Conservation (phyloP, 2,329 filamentous ascomycete species). For the Epichloe uncinata region DNA sequence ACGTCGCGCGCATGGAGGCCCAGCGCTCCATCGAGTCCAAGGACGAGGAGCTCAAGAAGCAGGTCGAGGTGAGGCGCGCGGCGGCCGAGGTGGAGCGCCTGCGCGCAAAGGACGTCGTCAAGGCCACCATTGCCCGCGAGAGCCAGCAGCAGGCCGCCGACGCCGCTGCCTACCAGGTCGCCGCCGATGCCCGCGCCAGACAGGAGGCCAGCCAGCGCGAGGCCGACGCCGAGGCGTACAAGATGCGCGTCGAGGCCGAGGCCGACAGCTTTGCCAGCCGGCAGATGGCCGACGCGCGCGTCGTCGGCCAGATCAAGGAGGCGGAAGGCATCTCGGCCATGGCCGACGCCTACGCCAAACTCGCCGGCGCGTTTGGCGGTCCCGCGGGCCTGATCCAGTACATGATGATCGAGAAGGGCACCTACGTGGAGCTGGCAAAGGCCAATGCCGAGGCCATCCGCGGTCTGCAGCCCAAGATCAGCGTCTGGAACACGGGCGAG, state of each 20-base stretch:
- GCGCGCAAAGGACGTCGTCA: constrained; percentile 63
- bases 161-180: constrained; percentile 48
- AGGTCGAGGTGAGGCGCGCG: constrained; percentile 65
- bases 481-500: constrained; percentile 69
- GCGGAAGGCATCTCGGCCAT: constrained; percentile 66
- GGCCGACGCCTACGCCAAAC: constrained; percentile 65
- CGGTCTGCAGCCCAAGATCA: constrained; percentile 79
- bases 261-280: constrained; percentile 22
- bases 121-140: constrained; percentile 58
- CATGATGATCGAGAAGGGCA: constrained; percentile 77
- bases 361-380: constrained; percentile 62
- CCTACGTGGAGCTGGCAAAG: constrained; percentile 62
- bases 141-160: constrained; percentile 57
- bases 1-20: constrained; percentile 63
- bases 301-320: constrained; percentile 52
- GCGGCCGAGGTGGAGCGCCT: constrained; percentile 70
- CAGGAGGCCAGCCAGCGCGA: constrained; percentile 40
- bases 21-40: constrained; percentile 57
- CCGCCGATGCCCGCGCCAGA: constrained; percentile 44
- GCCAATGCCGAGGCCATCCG: constrained; percentile 65
- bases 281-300: constrained; percentile 45
- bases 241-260: constrained; percentile 33
- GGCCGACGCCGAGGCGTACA: constrained; percentile 38
- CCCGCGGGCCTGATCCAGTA: constrained; percentile 68
- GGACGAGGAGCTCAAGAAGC: constrained; percentile 68